Evolutionary conservation across 495 filamentous ascomycete species (phyloP).

Genomic region (Usnea hakonensis): DNA sequence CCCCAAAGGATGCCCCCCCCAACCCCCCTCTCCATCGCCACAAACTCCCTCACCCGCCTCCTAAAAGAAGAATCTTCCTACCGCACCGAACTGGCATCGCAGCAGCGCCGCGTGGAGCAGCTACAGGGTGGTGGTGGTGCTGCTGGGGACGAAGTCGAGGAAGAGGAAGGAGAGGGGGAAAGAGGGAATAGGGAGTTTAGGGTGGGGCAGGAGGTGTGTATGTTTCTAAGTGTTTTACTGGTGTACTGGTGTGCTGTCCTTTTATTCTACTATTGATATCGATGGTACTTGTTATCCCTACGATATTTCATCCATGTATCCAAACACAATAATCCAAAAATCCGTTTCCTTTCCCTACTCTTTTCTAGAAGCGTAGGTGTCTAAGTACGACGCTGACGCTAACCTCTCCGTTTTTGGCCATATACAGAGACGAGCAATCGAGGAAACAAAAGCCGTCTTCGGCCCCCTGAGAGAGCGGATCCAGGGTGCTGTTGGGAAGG

Average conservation of each 20-base stretch:
- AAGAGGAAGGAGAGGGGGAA: too few species aligned
- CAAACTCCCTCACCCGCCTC: slow-evolving; percentile 66
- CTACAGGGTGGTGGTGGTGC: slow-evolving; percentile 35
- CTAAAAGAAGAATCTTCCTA: slow-evolving; percentile 90
- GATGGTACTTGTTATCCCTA: too few species aligned
- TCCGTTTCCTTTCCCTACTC: background rate
- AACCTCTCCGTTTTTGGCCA: too few species aligned
- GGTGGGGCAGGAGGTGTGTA: slow-evolving; percentile 73
- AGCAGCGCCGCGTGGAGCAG: slow-evolving; percentile 63
- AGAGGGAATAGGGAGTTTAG: slow-evolving; percentile 62
- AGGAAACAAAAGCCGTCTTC: slow-evolving; percentile 78
- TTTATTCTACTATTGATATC: too few species aligned
- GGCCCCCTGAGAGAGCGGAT: slow-evolving; percentile 60
- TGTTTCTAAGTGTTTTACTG: background rate
- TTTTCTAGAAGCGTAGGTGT: background rate
- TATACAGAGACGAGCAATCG: slow-evolving; percentile 57
- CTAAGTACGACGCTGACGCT: too few species aligned
- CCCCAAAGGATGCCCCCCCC: slow-evolving; percentile 57
- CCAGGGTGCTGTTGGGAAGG: slow-evolving; percentile 52
- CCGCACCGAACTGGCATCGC: slow-evolving; percentile 68
- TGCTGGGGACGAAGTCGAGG: slow-evolving; percentile 42
- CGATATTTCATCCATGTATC: too few species aligned
- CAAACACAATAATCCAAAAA: too few species aligned
- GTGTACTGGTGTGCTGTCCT: background rate
- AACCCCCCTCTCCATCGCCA: slow-evolving; percentile 63